Evolutionary conservation across 176 grass and related monocot species (phyloP).

Genomic region (Canna indica): DNA sequence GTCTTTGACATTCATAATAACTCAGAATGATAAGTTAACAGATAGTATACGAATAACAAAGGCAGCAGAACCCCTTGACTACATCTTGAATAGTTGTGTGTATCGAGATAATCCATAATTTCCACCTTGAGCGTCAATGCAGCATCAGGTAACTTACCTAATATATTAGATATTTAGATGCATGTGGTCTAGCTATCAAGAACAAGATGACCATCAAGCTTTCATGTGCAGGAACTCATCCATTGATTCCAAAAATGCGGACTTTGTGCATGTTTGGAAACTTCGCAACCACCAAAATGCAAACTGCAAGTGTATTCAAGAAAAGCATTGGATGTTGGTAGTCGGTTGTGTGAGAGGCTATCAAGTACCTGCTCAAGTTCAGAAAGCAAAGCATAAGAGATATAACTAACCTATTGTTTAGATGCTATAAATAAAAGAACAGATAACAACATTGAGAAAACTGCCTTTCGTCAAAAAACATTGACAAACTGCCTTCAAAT

Average conservation of each 20-base stretch:
- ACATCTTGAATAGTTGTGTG: too few relatives aligned
- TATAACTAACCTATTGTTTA: too few relatives aligned
- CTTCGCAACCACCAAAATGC: constrained; percentile 1
- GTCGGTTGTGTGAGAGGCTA: constrained; percentile 4
- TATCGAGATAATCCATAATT: too few relatives aligned
- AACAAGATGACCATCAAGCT: background rate
- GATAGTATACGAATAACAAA: too few relatives aligned
- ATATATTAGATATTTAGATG: too few relatives aligned
- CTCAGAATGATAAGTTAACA: too few relatives aligned
- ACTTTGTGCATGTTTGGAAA: constrained; percentile 15
- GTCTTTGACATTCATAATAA: too few relatives aligned
- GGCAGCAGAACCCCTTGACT: too few relatives aligned
- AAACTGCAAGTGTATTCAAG: constrained; percentile 4
- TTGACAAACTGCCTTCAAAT: background rate
- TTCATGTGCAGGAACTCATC: background rate
- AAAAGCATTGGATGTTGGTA: constrained; percentile 9
- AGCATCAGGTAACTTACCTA: too few relatives aligned
- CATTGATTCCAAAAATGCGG: constrained; percentile 11
- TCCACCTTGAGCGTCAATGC: too few relatives aligned
- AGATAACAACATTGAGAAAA: background rate
- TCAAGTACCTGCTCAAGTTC: background rate
- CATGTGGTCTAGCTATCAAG: too few relatives aligned
- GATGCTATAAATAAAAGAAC: background rate
- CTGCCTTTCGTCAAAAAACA: background rate
- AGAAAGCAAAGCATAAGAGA: background rate